These are phyloP conservation scores for Rubia occidens DNA, from an alignment of 305 asterid genomes.

Conservation along the genomic window DNA sequence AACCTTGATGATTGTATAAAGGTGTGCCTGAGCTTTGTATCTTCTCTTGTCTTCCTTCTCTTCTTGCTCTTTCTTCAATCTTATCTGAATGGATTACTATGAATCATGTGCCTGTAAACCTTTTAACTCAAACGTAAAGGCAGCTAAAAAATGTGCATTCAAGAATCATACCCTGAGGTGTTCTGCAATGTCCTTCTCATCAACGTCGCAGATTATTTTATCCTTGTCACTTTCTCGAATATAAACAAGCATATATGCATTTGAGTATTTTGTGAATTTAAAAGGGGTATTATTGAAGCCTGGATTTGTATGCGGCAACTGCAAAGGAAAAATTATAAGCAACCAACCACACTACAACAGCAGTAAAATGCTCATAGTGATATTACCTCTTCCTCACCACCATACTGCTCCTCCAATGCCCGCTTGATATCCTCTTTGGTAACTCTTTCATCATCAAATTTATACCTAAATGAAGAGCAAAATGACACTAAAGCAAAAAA, in stretches of 20 bases:
- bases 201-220: slow-evolving; percentile 86
- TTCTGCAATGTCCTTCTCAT: slow-evolving; percentile 92
- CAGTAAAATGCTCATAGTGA: slow-evolving; percentile 11
- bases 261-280: slow-evolving; percentile 88
- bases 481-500: slow-evolving; percentile 10
- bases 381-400: slow-evolving; percentile 95
- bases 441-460: slow-evolving; percentile 93
- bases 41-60: slow-evolving; percentile 87
- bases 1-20: slow-evolving; percentile 91
- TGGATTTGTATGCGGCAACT: slow-evolving; percentile 96
- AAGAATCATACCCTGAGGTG: slow-evolving; percentile 63
- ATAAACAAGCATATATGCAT: slow-evolving; percentile 98
- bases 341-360: slow-evolving; percentile 11
- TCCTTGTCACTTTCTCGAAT: slow-evolving; percentile 91
- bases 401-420: slow-evolving; percentile 95
- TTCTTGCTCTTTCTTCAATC: slow-evolving; percentile 71
- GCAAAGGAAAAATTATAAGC: slow-evolving; percentile 22
- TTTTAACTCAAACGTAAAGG: neutral
- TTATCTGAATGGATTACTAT: slow-evolving; percentile 37
- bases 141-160: neutral
- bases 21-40: slow-evolving; percentile 89
- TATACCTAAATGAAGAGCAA: slow-evolving; percentile 51
- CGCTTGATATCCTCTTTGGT: slow-evolving; percentile 86
- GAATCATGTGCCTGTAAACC: neutral
- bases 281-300: slow-evolving; percentile 93